These are phyloP conservation scores for Trichoderma gamsii DNA, from an alignment of 495 filamentous ascomycete genomes.

Conservation along the genomic window DNA sequence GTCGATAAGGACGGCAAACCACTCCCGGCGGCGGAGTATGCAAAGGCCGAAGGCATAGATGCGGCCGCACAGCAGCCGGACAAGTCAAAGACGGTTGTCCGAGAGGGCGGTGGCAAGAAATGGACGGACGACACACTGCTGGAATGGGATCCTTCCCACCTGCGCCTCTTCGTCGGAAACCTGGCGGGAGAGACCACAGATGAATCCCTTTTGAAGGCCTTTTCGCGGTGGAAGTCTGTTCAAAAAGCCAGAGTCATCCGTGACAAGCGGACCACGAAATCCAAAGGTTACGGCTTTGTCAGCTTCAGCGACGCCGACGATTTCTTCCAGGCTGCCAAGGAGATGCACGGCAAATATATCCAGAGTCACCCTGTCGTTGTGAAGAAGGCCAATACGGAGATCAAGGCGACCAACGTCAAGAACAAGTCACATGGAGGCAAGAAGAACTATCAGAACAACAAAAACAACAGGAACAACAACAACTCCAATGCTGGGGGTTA, in stretches of 20 bases:
- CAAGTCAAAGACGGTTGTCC: slow-evolving; percentile 68
- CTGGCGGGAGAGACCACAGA: slow-evolving; percentile 98
- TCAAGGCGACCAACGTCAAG: slow-evolving; percentile 57
- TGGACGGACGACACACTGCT: slow-evolving; percentile 83
- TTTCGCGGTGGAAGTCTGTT: slow-evolving; percentile 77
- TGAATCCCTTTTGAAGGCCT: slow-evolving; percentile 89
- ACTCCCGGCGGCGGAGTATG: slow-evolving; percentile 31
- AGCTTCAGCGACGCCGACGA: slow-evolving; percentile 93
- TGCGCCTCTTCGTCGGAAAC: slow-evolving; percentile 92
- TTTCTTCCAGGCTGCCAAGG: slow-evolving; percentile 88
- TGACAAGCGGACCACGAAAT: slow-evolving; percentile 93
- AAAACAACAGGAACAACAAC: slow-evolving; percentile 18
- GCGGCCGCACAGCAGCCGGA: slow-evolving; percentile 38
- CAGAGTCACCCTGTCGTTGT: slow-evolving; percentile 88
- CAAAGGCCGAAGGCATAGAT: slow-evolving; percentile 35
- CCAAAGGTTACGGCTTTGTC: slow-evolving; percentile 92
- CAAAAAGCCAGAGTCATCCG: slow-evolving; percentile 91
- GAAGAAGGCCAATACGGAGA: slow-evolving; percentile 82
- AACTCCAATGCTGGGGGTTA: slow-evolving; percentile 27
- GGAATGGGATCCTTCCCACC: slow-evolving; percentile 95
- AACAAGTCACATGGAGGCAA: slow-evolving; percentile 35
- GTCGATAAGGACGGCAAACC: slow-evolving; percentile 30
- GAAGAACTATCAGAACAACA: slow-evolving; percentile 26
- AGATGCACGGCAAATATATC: slow-evolving; percentile 99
- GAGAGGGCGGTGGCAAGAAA: slow-evolving; percentile 79